phyloP scores from a whole-genome alignment of 1,139 yeast genomes.

The Geotrichum phurueaensis region DNA sequence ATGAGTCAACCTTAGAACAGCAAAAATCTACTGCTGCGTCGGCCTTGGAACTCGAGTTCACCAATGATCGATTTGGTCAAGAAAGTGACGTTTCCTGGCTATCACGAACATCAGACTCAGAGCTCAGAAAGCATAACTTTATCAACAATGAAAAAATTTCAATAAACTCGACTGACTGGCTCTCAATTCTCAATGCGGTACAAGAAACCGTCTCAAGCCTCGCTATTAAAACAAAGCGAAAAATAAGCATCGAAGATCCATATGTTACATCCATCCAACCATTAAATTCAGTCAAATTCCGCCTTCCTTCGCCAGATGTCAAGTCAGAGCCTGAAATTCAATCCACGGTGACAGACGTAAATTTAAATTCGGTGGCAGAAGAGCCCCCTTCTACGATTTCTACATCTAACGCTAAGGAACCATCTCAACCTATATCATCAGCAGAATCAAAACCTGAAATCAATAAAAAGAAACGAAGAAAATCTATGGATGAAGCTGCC shows the following conservation, averaged over 20 bases:
- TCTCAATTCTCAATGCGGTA: constrained; percentile 24
- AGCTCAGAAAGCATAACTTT: neutral
- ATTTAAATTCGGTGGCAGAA: neutral
- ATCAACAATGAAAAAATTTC: constrained; percentile 16
- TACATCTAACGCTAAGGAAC: neutral
- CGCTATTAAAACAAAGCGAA: constrained; percentile 21
- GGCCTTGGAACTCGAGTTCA: constrained; percentile 7
- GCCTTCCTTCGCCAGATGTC: constrained; percentile 23
- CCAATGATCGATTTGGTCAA: constrained; percentile 1
- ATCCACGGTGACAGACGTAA: neutral
- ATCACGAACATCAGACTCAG: constrained; percentile 5
- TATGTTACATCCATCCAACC: constrained; percentile 24
- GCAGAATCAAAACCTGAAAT: neutral
- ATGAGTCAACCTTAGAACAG: constrained; percentile 42
- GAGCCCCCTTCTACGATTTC: neutral
- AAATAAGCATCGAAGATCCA: constrained; percentile 25
- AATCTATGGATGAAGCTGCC: constrained; percentile 14
- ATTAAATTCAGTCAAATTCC: constrained; percentile 23
- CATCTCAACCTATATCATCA: neutral
- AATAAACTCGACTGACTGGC: constrained; percentile 28
- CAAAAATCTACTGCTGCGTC: neutral
- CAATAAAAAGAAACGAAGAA: constrained; percentile 5
- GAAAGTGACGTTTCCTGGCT: constrained; percentile 10
- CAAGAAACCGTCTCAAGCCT: constrained; percentile 22
- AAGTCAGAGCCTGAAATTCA: neutral